Conservation (phyloP, 2,329 filamentous ascomycete genomes). For the Neodidymelliopsis sp. region DNA sequence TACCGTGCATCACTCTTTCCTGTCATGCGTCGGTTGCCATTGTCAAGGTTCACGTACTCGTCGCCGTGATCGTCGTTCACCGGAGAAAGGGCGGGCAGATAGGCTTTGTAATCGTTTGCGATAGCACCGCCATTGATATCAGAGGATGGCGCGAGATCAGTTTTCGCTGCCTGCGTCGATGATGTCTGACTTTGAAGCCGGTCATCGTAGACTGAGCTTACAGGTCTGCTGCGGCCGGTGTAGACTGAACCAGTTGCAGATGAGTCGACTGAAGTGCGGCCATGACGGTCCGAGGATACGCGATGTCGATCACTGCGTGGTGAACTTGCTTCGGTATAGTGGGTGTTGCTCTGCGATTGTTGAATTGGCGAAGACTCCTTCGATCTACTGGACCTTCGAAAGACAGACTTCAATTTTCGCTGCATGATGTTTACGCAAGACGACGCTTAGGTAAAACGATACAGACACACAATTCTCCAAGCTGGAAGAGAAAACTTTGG, state of each 20-base stretch:
- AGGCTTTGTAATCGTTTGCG: slow-evolving; percentile 32
- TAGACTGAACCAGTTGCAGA: slow-evolving; percentile 6
- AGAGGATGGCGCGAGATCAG: not conserved
- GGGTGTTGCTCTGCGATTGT: not conserved
- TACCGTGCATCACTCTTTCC: slow-evolving; percentile 46
- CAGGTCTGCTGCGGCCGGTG: slow-evolving; percentile 20
- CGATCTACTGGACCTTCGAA: slow-evolving; percentile 14
- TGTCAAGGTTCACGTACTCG: slow-evolving; percentile 30
- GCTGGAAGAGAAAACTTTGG: not conserved
- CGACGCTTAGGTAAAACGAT: not conserved
- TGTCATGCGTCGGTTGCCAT: slow-evolving; percentile 24
- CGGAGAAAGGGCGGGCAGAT: slow-evolving; percentile 26
- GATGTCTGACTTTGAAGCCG: slow-evolving; percentile 1
- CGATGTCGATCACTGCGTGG: slow-evolving; percentile 1
- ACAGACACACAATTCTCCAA: not conserved
- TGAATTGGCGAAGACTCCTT: slow-evolving; percentile 3
- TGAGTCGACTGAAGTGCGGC: slow-evolving; percentile 9
- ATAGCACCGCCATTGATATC: slow-evolving; percentile 23
- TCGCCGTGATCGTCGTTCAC: slow-evolving; percentile 15
- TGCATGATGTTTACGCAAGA: slow-evolving; percentile 8
- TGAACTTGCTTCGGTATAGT: not conserved
- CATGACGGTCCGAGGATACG: slow-evolving; percentile 2
- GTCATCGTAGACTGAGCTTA: slow-evolving; percentile 21
- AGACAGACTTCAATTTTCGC: slow-evolving; percentile 15
- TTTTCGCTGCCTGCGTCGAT: not conserved